These are phyloP conservation scores for Pulveroboletus ridleyi DNA, from an alignment of 1,284 basidiomycete genomes.

Conservation along the genomic window DNA sequence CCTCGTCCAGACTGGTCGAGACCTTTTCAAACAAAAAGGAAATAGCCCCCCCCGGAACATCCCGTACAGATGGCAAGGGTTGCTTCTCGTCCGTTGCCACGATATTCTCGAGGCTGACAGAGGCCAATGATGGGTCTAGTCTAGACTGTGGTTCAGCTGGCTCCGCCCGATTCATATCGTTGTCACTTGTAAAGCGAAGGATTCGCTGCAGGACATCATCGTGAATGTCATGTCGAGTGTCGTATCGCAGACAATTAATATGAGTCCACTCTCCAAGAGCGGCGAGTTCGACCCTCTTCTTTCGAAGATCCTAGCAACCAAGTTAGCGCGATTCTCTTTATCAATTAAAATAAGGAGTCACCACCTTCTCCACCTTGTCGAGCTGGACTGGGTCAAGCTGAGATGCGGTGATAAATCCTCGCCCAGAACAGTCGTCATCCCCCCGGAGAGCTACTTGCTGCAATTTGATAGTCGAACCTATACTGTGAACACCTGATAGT, in stretches of 20 bases:
- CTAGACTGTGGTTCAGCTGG: conserved; percentile 34
- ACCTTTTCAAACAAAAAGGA: conserved; percentile 76
- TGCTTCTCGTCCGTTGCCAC: conserved; percentile 41
- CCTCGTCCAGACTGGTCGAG: conserved; percentile 28
- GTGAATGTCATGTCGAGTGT: conserved; percentile 54
- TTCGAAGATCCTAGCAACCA: conserved; percentile 63
- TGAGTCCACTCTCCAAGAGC: conserved; percentile 91
- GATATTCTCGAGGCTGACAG: conserved; percentile 52
- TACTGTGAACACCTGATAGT: conserved; percentile 28
- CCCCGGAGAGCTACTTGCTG: conserved; percentile 30
- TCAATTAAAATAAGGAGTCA: conserved; percentile 34
- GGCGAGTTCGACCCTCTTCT: conserved; percentile 81
- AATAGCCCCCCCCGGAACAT: conserved; percentile 69
- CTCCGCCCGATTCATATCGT: conserved; percentile 12
- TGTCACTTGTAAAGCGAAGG: conserved; percentile 35
- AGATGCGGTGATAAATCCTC: conserved; percentile 77
- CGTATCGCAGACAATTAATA: conserved; percentile 68
- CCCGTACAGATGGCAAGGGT: conserved; percentile 41
- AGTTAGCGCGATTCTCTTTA: conserved; percentile 8
- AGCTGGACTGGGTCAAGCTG: conserved; percentile 59
- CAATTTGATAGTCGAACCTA: conserved; percentile 14
- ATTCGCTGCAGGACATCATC: conserved; percentile 70
- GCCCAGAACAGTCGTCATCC: conserved; percentile 37
- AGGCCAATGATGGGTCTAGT: conserved; percentile 44
- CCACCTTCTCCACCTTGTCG: conserved; percentile 60